Base-by-base conservation (phyloP, 202 grass and related monocot species). In the Sporobolus alterniflorus region DNA sequence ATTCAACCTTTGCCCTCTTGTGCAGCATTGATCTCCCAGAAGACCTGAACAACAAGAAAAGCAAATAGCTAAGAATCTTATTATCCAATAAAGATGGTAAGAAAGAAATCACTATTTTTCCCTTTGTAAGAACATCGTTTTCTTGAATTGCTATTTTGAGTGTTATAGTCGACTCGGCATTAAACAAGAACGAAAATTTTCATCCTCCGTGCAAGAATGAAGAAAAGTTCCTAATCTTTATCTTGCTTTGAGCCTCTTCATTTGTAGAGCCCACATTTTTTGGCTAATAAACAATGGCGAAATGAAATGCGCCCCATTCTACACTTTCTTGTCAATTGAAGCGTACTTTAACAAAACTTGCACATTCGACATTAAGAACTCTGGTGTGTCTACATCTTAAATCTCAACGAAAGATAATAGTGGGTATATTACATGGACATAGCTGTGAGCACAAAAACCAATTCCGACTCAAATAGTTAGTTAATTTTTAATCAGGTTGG, bases 1-100 rank as follows among this genome's bases (percentile, higher is more conserved):
- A 99, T 87, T 99, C 96, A 49, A 99, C 96, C 84, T 94, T 99
- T 51, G 96, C 91, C 46, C 80, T 96, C 75, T 99, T 96, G 57
- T 99, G 96, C 17, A 99, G 75, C 96, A 99, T 99, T 40, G 96
- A 96, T 50, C 91, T 74, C 43, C 96, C 96, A 89, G 82, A 89
- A 15, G 93, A 85, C 52, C 96, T 99, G 69, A 57, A 36, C 28
- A 88, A 25, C 65, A 81, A 51, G 72, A 82, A 77, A 85, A 85
- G 63, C 2, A 74, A 90, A 44, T 41, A 67, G 36, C 11, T 12
- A 59, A 64, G 76, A 21, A 71, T 59, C 8, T 55, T 34, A 63
- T 18, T 50, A 75, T 41, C 1, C 0, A 64, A 66, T 47, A 24
- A 7, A 31, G 22, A n/a, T 57, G 34, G 61, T 31, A 65, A 41